Base-by-base conservation (phyloP, 2,329 filamentous ascomycete species). In the Monilinia aucupariae region DNA sequence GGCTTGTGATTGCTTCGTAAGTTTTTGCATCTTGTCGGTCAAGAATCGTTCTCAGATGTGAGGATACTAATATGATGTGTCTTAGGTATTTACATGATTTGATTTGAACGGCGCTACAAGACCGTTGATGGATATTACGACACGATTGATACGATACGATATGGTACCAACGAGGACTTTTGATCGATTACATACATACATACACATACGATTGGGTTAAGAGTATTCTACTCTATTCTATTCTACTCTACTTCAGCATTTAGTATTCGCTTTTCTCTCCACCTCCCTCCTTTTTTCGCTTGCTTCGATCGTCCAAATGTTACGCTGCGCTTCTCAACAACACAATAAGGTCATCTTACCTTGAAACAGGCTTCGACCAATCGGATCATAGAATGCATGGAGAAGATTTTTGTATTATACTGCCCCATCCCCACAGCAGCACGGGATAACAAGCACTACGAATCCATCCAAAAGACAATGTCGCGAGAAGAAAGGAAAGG, bases 171-270 rank as follows among this genome's bases (percentile, higher is more conserved):
- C 39, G 32, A 27, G 20, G 17, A 30, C 12, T 13, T 45, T 32
- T 32, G 53, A 55, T 22, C 25, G 53, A 55, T 55, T 55, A 45
- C 53, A 22, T 45, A 54, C 53, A 22, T 45, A 54, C 37, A 30
- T 54, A 41, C 34, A 41, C 37, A 30, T 13, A 30, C 52, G 13
- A 54, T 25, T n/a, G 37, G 52, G 20, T 22, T 55, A 55, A 25
- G 53, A 32, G 20, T 45, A 45, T 45, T 45, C 20, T 17, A 25
- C 6, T 48, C 22, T 7, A 25, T 48, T 27, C 25, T 43, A 41
- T 41, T 54, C 17, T 12, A n/a, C 3, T 45, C 7, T 1, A n/a
- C 22, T 45, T 30, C 15, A 8, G 12, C 47, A 20, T n/a, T 32
- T 17, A 4, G 15, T 10, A n/a, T 32, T 12, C 17, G 3, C 0